Base-by-base conservation (phyloP, 441 rosid species). In the Brassica hybrid region DNA sequence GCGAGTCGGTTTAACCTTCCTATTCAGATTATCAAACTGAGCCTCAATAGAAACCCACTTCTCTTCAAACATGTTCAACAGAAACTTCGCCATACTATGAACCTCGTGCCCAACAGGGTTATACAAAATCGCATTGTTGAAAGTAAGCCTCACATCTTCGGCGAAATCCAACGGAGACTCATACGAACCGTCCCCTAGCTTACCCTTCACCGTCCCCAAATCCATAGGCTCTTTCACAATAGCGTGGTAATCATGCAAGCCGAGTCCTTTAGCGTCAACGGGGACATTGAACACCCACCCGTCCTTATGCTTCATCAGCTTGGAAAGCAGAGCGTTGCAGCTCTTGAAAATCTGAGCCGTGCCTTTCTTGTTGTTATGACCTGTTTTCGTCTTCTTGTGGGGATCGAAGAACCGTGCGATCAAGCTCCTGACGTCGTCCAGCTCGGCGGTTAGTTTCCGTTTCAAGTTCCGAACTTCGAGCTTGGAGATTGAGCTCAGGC, bases 191-290 rank as follows among this genome's bases (percentile, higher is more conserved):
- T 83, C 79, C 50, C 69, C 84, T 74, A 94, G 77, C 79, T 86
- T 88, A 60, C 48, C 69, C 83, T 89, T 92, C 67, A 96, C 92
- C 0, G 97, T 90, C 5, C 99, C 97, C 85, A 96, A 88, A 88
- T 96, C 99, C 99, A 96, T 96, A 1, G 99, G 98, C 50, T 86
- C 87, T 86, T 91, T 88, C 23, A 96, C 81, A 74, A 94, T 96
- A 4, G 68, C 84, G 71, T 81, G 78, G 66, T 96, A 96, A 90
- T 96, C 97, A 50, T 79, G 93, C 73, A 94, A 83, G 30, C 88
- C 88, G 30, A 94, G 87, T 48, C 79, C 92, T 75, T 90, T 81
- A 16, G 76, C 98, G 84, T 95, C 98, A n/a, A 95, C 99, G 0
- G 98, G 99, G 2, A 60, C 72, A 81, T 91, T 88, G 65, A 95